Evolutionary conservation across 2,329 filamentous ascomycete species (phyloP).

Genomic region (Orbilia javanica): DNA sequence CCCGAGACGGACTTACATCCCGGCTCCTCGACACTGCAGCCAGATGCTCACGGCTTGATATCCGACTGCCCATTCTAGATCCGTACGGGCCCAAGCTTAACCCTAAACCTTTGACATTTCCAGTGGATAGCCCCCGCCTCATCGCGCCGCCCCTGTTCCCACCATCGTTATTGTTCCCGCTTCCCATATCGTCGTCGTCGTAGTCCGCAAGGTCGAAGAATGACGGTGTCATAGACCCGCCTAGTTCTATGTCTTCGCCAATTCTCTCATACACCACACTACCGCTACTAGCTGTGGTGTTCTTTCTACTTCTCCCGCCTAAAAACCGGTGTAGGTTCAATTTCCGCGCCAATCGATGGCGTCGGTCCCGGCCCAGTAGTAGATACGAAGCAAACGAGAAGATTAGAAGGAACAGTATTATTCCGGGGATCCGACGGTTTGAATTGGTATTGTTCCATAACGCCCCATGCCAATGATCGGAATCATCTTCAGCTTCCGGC

Average conservation of each 20-base stretch:
- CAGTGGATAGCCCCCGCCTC: constrained; percentile 22
- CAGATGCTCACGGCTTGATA: constrained; percentile 53
- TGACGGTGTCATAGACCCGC: constrained; percentile 10
- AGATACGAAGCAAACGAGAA: constrained; percentile 79
- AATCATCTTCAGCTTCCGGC: constrained; percentile 37
- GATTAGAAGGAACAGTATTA: constrained; percentile 74
- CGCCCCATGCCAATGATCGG: constrained; percentile 55
- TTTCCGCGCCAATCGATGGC: constrained; percentile 65
- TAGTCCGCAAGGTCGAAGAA: constrained; percentile 48
- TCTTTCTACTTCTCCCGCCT: constrained; percentile 35
- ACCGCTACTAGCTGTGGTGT: not conserved
- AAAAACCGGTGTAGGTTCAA: constrained; percentile 40
- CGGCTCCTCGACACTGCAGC: constrained; percentile 47
- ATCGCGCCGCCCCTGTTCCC: constrained; percentile 33
- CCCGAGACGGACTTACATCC: constrained; percentile 52
- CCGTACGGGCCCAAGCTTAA: constrained; percentile 32
- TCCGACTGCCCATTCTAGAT: constrained; percentile 49
- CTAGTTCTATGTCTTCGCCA: constrained; percentile 43
- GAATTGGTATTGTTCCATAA: constrained; percentile 62
- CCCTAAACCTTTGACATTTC: constrained; percentile 35
- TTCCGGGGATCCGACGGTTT: constrained; percentile 71
- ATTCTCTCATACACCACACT: constrained; percentile 39
- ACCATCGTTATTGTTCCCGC: constrained; percentile 13
- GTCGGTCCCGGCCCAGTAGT: constrained; percentile 82
- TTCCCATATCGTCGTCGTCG: constrained; percentile 36